Conservation (phyloP, 139 green algal genomes). For the Picochlorum sp. region DNA sequence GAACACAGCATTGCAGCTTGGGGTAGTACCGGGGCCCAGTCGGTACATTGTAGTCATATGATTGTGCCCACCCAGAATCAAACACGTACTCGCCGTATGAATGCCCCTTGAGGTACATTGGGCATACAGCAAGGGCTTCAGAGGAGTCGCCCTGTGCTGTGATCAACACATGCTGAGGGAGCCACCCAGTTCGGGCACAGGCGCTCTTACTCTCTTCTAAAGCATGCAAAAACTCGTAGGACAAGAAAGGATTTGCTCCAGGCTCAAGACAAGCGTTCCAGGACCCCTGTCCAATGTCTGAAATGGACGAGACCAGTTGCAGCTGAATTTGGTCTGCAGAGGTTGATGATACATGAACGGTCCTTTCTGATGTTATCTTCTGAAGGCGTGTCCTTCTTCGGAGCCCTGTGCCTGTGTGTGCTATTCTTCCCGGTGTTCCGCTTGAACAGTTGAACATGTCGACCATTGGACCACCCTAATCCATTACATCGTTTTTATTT, state of each 20-base stretch:
- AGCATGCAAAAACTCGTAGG: constrained; percentile 49
- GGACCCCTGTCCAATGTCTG: constrained; percentile 31
- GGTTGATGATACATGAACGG: too few relatives aligned
- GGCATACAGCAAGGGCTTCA: constrained; percentile 44
- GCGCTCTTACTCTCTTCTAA: constrained; percentile 45
- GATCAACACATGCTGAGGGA: constrained; percentile 57
- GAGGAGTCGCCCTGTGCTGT: constrained; percentile 11
- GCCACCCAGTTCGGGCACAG: constrained; percentile 49
- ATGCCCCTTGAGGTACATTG: constrained; percentile 68
- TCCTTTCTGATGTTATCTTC: too few relatives aligned
- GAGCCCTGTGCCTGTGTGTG: too few relatives aligned
- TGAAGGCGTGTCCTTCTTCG: too few relatives aligned
- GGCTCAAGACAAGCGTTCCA: constrained; percentile 55
- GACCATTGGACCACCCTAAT: neutral
- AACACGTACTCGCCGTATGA: constrained; percentile 80
- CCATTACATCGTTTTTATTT: neutral
- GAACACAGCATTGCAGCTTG: constrained; percentile 85
- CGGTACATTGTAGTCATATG: constrained; percentile 12
- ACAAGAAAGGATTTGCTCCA: constrained; percentile 70
- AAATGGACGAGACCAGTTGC: constrained; percentile 12
- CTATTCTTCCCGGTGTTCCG: too few relatives aligned
- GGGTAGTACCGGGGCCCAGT: constrained; percentile 71
- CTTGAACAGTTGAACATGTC: too few relatives aligned
- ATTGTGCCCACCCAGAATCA: constrained; percentile 60
- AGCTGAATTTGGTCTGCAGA: too few relatives aligned